A percentile compares a stretch with the other conserved stretches of the same genome.
Conservation (phyloP, 2,329 filamentous ascomycete genomes). For the Rhinocladiella mackenziei region DNA sequence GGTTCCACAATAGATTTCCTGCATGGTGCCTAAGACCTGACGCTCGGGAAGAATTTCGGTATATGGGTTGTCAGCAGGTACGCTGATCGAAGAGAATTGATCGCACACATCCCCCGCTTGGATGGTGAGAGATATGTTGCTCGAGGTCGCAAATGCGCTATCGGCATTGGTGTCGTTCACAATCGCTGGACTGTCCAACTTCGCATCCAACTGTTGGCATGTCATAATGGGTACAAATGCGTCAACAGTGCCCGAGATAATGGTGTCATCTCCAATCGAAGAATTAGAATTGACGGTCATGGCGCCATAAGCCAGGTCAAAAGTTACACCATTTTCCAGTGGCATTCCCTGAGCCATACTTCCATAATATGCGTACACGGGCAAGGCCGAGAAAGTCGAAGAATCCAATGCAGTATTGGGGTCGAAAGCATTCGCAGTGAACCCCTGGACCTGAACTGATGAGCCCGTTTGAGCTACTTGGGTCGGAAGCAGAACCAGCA, state of each 20-base stretch:
- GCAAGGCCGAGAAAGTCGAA: conserved; percentile 18
- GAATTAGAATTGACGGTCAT: conserved; percentile 16
- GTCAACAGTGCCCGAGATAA: conserved; percentile 20
- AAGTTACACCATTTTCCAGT: conserved; percentile 22
- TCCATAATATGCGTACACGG: conserved; percentile 27
- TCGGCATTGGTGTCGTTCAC: conserved; percentile 23
- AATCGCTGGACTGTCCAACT: conserved; percentile 17
- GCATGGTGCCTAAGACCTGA: conserved; percentile 23
- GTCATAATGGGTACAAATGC: conserved; percentile 27
- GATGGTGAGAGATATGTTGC: conserved; percentile 25
- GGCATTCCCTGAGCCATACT: conserved; percentile 23
- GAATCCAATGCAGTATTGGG: conserved; percentile 12
- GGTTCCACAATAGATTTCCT: conserved; percentile 22
- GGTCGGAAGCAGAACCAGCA: conserved; percentile 32
- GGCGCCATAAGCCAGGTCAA: conserved; percentile 24
- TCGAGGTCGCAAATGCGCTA: conserved; percentile 19
- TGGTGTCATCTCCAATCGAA: conserved; percentile 10
- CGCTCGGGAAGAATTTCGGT: conserved; percentile 23
- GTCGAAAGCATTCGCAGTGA: conserved; percentile 16
- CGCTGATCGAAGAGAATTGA: conserved; percentile 16
- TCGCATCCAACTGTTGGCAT: conserved; percentile 22
- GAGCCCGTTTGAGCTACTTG: conserved; percentile 13
- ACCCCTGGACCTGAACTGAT: conserved; percentile 14
- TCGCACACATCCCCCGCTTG: conserved; percentile 21
- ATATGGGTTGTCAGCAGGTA: conserved; percentile 26